Percentiles rank a stretch among this genome's conserved stretches.
These are phyloP conservation scores for Mycena belliarum DNA, from an alignment of 768 basidiomycete species.

Conservation along the genomic window DNA sequence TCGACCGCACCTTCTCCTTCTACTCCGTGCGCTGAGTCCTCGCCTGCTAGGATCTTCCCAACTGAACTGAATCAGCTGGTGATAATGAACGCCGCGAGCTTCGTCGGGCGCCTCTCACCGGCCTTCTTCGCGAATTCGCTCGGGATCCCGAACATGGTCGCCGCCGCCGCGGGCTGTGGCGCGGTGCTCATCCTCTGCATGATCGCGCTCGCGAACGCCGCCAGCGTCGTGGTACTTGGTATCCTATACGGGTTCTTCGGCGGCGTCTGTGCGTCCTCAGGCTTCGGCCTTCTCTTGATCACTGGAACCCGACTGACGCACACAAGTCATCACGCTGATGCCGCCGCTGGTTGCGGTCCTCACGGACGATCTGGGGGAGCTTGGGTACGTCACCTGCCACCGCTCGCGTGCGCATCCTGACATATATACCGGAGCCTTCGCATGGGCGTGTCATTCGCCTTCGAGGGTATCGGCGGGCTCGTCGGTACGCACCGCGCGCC, in stretches of 20 bases:
- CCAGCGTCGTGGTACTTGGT: constrained; percentile 29
- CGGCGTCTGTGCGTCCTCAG: constrained; percentile 34
- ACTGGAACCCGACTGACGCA: no score
- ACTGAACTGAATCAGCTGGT: constrained; percentile 30
- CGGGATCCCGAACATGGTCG: constrained; percentile 32
- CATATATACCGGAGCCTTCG: neutral
- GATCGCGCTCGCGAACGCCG: constrained; percentile 28
- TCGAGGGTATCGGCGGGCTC: neutral
- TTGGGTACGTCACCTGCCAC: constrained; percentile 29
- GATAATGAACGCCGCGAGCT: constrained; percentile 37
- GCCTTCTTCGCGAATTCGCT: constrained; percentile 33
- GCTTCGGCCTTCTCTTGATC: no score
- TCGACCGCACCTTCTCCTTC: constrained; percentile 34
- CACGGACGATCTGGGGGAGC: constrained; percentile 31
- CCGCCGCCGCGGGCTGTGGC: constrained; percentile 24
- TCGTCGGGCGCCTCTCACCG: constrained; percentile 39
- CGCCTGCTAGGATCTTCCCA: neutral
- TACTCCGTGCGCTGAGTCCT: constrained; percentile 30
- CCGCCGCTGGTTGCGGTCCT: constrained; percentile 33
- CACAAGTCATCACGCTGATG: constrained; percentile 31
- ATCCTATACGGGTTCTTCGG: constrained; percentile 35
- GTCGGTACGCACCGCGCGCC: neutral
- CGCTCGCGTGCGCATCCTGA: neutral
- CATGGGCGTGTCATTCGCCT: neutral
- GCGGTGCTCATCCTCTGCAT: constrained; percentile 33